Evolutionary conservation across 306 rosid species (phyloP).

Genomic region (Elaeagnus macrophylla): DNA sequence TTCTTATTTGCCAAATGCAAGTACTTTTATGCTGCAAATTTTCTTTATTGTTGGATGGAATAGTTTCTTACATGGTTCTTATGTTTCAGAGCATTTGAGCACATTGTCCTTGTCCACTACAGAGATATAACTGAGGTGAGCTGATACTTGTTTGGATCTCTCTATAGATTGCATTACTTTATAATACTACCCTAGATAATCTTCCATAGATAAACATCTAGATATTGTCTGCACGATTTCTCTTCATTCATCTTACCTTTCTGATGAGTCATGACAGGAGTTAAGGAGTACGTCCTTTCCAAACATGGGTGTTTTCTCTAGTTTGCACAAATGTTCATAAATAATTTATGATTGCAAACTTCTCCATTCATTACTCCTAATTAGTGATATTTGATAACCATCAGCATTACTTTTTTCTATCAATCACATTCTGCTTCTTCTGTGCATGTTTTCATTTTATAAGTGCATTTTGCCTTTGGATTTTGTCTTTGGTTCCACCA

Average conservation of each 20-base stretch:
- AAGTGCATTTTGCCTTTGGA: not conserved
- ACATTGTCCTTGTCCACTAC: slow-evolving; percentile 93
- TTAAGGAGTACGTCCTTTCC: too few species aligned
- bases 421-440: not conserved
- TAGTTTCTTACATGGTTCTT: slow-evolving; percentile 20
- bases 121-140: slow-evolving; percentile 78
- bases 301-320: not conserved
- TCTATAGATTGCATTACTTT: not conserved
- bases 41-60: slow-evolving; percentile 4
- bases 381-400: not conserved
- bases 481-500: slow-evolving; percentile 20
- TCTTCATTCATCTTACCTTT: not conserved
- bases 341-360: not conserved
- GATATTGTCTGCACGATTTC: not conserved
- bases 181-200: not conserved
- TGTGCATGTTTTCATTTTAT: slow-evolving; percentile 11
- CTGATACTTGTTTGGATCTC: slow-evolving; percentile 17
- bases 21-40: slow-evolving; percentile 12
- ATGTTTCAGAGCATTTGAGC: slow-evolving; percentile 73
- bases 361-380: not conserved
- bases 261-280: too few species aligned
- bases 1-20: slow-evolving; percentile 11
- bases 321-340: not conserved
- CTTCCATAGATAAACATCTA: not conserved
- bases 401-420: not conserved